Evolutionary conservation across 352 stramenopile genomes (phyloP), one percentile per base, ranked within the genome.

Genomic region (Pythium coloratum): DNA sequence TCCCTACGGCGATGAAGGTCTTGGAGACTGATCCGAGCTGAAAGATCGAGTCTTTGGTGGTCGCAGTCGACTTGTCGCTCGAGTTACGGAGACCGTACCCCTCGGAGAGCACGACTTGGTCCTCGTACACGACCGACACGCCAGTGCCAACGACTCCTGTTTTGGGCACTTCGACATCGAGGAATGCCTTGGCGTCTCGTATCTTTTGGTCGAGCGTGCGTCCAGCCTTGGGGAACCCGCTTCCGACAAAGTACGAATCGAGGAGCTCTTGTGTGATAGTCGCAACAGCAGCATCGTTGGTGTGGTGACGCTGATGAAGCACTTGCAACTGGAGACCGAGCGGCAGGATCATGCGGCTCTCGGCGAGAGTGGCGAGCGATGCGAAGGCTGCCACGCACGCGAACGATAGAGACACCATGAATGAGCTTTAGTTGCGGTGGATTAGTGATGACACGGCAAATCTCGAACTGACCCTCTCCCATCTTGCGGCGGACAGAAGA

Each of bases 21-120:
- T 91, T 91, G 2, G 79, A 78, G 24, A 91, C 73, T 5, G 82
- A 91, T 7, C 82, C 82, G 51, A 91, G 86, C 69, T 91, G 76
- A 55, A 91, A 91, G 42, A 88, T 60, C 20, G 80, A 78, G 12
- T 76, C 62, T 38, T 59, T 71, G 0, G 80, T 80, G 20, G 84
- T 78, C 0, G 55, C 24, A 26, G 65, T 80, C 16, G 46, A 59
- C 0, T 55, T 63, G 28, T 88, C 76, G 26, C 78, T 77, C 38
- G 56, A 69, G 13, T 18, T 33, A 1, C 54, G 62, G 4, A 71
- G 20, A 14, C 58, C 65, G 26, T 64, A 62, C 3, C 59, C 65
- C 24, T 62, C 64, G 30, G 54, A 16, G 16, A 62, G 42, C n/a
- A 71, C 65, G 16, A 80, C 70, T 47, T 84, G 30, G 50, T 86